Percentiles rank a stretch among this genome's conserved stretches.
Conservation (phyloP, 2,329 filamentous ascomycete species). For the Xylariaceae sp. region DNA sequence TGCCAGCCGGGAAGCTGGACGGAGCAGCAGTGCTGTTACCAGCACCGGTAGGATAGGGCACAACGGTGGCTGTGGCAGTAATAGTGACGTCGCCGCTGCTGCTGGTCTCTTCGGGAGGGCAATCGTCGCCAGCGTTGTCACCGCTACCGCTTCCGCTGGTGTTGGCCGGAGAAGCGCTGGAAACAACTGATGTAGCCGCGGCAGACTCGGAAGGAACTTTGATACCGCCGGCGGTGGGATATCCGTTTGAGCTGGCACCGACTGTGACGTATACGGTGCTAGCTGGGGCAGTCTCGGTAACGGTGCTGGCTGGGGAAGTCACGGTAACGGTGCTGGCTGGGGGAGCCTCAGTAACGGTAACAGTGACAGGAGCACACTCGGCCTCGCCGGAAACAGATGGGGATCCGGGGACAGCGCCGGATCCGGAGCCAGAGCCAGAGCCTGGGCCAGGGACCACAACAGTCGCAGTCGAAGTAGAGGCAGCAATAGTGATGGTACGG, state of each 20-base stretch:
- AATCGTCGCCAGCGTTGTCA: conserved; percentile 3
- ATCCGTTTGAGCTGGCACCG: conserved; percentile 10
- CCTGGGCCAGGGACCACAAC: conserved; percentile 13
- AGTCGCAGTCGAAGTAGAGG: conserved; percentile 13
- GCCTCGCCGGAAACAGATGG: conserved; percentile 16
- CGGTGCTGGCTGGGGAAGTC: background rate
- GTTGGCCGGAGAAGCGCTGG: conserved; percentile 3
- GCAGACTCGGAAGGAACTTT: conserved; percentile 8
- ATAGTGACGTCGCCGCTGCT: conserved; percentile 33
- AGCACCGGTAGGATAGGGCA: conserved; percentile 38
- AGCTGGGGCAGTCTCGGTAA: conserved; percentile 25
- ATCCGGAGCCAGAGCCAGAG: conserved; percentile 14
- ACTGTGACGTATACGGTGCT: conserved; percentile 29
- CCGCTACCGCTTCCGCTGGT: conserved; percentile 6
- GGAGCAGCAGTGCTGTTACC: conserved; percentile 28
- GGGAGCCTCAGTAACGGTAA: conserved; percentile 22
- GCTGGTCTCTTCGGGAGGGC: conserved; percentile 18
- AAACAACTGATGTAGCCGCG: conserved; percentile 4
- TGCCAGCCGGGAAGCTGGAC: conserved; percentile 30
- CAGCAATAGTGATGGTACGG: conserved; percentile 27
- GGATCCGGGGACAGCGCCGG: conserved; percentile 10
- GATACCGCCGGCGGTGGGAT: conserved; percentile 9
- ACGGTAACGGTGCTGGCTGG: conserved; percentile 25
- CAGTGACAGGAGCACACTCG: conserved; percentile 25
- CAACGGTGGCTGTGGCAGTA: conserved; percentile 27